Percentiles rank a stretch among this genome's conserved stretches.
Conservation (phyloP, 495 filamentous ascomycete genomes). For the Ramalina peruviana region DNA sequence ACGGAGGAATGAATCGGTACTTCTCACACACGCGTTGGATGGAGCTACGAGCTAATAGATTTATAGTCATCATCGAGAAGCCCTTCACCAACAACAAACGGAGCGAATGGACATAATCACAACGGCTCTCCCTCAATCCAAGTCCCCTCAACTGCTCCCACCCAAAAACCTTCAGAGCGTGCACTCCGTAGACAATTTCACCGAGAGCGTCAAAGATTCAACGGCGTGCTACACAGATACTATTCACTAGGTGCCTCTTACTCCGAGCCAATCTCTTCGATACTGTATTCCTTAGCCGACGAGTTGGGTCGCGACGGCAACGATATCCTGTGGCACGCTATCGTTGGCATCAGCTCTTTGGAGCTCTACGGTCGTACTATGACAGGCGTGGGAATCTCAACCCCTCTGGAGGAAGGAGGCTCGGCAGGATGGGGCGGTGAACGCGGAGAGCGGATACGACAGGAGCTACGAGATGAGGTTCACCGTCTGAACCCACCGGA, state of each 20-base stretch:
- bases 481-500: constrained; percentile 83
- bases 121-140: constrained; percentile 34
- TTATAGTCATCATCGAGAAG: constrained; percentile 44
- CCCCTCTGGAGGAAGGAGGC: constrained; percentile 37
- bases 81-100: constrained; percentile 27
- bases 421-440: constrained; percentile 69
- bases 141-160: constrained; percentile 41
- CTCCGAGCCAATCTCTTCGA: constrained; percentile 83
- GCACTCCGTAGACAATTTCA: constrained; percentile 58
- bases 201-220: constrained; percentile 61
- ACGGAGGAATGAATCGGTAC: constrained; percentile 79
- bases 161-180: constrained; percentile 48
- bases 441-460: constrained; percentile 69
- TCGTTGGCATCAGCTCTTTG: constrained; percentile 81
- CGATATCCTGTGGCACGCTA: constrained; percentile 85
- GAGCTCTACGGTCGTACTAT: constrained; percentile 82
- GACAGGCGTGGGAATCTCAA: constrained; percentile 63
- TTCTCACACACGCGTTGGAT: constrained; percentile 14
- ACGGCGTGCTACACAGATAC: constrained; percentile 57
- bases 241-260: constrained; percentile 80
- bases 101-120: constrained; percentile 26
- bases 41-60: background rate
- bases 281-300: constrained; percentile 87
- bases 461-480: constrained; percentile 84
- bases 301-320: constrained; percentile 95